phyloP scores from a whole-genome alignment of 352 stramenopile species.

The Phytophthora ramorum region DNA sequence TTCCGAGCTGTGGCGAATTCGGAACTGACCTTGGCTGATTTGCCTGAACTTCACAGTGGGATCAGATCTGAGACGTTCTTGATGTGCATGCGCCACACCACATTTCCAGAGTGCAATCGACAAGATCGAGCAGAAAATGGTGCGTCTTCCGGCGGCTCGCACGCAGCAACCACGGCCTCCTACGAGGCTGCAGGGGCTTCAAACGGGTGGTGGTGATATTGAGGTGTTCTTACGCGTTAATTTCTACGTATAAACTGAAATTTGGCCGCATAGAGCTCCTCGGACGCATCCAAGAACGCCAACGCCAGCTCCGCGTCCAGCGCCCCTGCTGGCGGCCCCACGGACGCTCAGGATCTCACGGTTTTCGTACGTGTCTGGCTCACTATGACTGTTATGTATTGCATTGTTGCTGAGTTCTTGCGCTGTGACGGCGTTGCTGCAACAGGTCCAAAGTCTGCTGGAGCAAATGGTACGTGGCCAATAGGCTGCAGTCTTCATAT shows the following conservation, averaged over 20 bases:
- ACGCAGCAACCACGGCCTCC: neutral
- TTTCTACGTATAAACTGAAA: neutral
- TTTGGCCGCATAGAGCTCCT: constrained; percentile 34
- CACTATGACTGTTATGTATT: constrained; percentile 5
- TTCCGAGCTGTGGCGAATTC: constrained; percentile 28
- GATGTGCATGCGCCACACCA: neutral
- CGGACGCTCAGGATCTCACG: constrained; percentile 68
- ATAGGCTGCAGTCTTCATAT: too few species aligned
- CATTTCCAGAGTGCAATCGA: constrained; percentile 16
- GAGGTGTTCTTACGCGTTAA: constrained; percentile 5
- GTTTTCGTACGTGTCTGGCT: constrained; percentile 57
- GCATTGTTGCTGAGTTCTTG: constrained; percentile 1
- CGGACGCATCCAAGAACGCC: constrained; percentile 48
- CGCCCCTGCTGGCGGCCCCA: constrained; percentile 25
- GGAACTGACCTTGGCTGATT: constrained; percentile 19
- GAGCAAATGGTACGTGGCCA: constrained; percentile 70
- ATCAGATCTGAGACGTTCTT: constrained; percentile 22
- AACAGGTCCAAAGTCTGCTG: constrained; percentile 68
- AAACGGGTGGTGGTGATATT: neutral
- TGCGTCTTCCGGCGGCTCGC: constrained; percentile 10
- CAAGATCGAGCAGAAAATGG: constrained; percentile 32
- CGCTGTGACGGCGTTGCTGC: neutral
- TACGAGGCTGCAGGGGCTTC: neutral
- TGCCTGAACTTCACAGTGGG: neutral
- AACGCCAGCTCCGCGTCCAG: constrained; percentile 20